These are phyloP conservation scores for Penicillium sp. DNA, from an alignment of 2,329 filamentous ascomycete genomes.

Conservation along the genomic window DNA sequence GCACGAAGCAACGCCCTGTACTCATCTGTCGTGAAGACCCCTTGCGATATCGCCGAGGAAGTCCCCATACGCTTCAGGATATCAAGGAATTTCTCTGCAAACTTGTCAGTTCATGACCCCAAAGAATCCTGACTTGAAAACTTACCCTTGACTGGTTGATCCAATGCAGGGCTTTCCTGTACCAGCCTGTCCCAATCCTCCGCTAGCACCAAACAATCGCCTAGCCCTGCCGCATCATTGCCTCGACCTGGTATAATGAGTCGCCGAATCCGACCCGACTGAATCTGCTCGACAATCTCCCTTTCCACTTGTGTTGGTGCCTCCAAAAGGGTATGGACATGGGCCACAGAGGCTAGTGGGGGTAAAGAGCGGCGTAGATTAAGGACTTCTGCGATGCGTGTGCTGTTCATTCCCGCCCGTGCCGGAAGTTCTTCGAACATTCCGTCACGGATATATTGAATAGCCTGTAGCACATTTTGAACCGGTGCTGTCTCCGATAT, in stretches of 20 bases:
- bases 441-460: constrained; percentile 51
- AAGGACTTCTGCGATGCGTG: constrained; percentile 58
- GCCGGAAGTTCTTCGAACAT: constrained; percentile 59
- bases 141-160: constrained; percentile 37
- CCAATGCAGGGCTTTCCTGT: constrained; percentile 33
- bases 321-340: constrained; percentile 57
- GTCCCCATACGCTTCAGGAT: constrained; percentile 49
- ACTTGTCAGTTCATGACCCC: neutral
- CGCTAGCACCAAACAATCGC: constrained; percentile 57
- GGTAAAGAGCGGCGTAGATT: constrained; percentile 56
- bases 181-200: constrained; percentile 52
- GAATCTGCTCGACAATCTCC: constrained; percentile 55
- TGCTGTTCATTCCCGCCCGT: constrained; percentile 61
- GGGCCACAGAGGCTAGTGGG: constrained; percentile 58
- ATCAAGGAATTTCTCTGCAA: constrained; percentile 49
- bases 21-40: constrained; percentile 48
- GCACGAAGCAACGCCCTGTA: constrained; percentile 49
- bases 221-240: constrained; percentile 54
- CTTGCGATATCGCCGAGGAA: constrained; percentile 46
- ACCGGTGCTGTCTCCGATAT: constrained; percentile 49
- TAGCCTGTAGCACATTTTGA: constrained; percentile 52
- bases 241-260: constrained; percentile 58
- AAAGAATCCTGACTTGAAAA: neutral
- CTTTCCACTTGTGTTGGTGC: constrained; percentile 59
- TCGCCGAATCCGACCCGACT: constrained; percentile 52